phyloP scores from a whole-genome alignment of 345 rosid genomes.

The Pseudoturritis turrita region DNA sequence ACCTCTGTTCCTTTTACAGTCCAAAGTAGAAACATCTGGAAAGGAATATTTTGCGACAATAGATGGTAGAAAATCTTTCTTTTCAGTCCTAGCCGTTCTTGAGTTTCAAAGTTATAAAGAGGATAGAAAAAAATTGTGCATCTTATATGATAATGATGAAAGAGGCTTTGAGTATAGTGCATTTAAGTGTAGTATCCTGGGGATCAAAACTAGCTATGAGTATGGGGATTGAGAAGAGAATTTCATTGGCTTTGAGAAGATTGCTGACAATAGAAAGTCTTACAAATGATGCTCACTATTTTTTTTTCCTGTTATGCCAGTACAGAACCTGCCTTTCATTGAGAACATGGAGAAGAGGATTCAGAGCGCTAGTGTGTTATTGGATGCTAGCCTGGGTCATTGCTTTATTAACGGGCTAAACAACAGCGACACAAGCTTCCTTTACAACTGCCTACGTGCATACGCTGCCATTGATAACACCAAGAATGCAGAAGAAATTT shows the following conservation, averaged over 20 bases:
- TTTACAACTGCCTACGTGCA: conserved; percentile 95
- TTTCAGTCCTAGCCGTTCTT: not conserved
- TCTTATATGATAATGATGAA: not conserved
- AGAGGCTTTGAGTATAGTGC: not conserved
- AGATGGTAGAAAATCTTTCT: not conserved
- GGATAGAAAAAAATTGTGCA: not conserved
- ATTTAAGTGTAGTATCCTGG: not conserved
- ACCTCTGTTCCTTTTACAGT: not conserved
- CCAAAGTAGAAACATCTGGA: no score
- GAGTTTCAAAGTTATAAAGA: not conserved
- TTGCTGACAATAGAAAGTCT: not conserved
- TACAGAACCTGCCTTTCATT: conserved; percentile 98
- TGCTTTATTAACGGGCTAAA: conserved; percentile 93
- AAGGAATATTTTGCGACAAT: not conserved
- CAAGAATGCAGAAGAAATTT: conserved; percentile 74
- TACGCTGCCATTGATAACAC: conserved; percentile 92
- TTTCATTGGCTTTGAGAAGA: not conserved
- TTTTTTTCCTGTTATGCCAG: conserved; percentile 65
- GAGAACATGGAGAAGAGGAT: conserved; percentile 97
- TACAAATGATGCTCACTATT: conserved; percentile 42
- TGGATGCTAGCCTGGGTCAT: conserved; percentile 94
- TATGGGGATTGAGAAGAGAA: not conserved
- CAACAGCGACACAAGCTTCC: conserved; percentile 75
- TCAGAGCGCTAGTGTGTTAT: conserved; percentile 71
- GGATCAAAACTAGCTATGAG: not conserved